Conservation (phyloP, 2,329 filamentous ascomycete species). For the Emmonsiellopsis sp. region DNA sequence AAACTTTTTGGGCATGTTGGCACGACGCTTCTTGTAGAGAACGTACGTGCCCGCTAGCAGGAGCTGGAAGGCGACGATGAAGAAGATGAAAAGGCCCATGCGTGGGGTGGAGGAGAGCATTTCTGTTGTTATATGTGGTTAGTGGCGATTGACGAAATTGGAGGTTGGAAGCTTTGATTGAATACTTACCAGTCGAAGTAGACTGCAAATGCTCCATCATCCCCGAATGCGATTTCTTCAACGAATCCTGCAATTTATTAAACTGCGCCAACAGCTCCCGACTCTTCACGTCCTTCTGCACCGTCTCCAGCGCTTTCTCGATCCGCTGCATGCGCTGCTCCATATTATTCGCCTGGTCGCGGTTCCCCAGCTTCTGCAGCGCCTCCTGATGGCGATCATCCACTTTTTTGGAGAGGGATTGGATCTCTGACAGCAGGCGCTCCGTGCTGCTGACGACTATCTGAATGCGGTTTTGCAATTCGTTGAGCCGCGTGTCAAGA, state of each 20-base stretch:
- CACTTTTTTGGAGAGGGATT: constrained; percentile 41
- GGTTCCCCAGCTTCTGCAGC: constrained; percentile 26
- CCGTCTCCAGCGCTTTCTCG: constrained; percentile 40
- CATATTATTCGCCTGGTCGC: constrained; percentile 29
- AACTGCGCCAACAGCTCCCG: constrained; percentile 49
- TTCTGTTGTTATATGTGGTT: constrained; percentile 28
- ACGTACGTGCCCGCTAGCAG: constrained; percentile 60
- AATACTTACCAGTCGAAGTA: constrained; percentile 40
- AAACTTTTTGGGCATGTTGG: constrained; percentile 82
- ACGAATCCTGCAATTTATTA: constrained; percentile 42
- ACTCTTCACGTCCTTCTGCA: constrained; percentile 46
- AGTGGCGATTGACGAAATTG: constrained; percentile 23
- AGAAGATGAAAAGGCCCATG: constrained; percentile 55
- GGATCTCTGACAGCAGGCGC: constrained; percentile 45
- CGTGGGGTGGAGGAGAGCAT: constrained; percentile 46
- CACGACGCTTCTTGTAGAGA: constrained; percentile 69
- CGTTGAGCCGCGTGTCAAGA: constrained; percentile 22
- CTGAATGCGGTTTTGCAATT: constrained; percentile 68
- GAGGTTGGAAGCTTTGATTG: background rate
- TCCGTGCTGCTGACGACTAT: constrained; percentile 51
- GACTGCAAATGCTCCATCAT: constrained; percentile 44
- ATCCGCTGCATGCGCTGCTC: constrained; percentile 44
- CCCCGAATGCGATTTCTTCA: constrained; percentile 45
- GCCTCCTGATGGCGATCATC: constrained; percentile 46
- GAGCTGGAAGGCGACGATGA: constrained; percentile 66